Evolutionary conservation across 2,329 filamentous ascomycete genomes (phyloP), one percentile per base, ranked within the genome.

Genomic region (Neurospora sp.): DNA sequence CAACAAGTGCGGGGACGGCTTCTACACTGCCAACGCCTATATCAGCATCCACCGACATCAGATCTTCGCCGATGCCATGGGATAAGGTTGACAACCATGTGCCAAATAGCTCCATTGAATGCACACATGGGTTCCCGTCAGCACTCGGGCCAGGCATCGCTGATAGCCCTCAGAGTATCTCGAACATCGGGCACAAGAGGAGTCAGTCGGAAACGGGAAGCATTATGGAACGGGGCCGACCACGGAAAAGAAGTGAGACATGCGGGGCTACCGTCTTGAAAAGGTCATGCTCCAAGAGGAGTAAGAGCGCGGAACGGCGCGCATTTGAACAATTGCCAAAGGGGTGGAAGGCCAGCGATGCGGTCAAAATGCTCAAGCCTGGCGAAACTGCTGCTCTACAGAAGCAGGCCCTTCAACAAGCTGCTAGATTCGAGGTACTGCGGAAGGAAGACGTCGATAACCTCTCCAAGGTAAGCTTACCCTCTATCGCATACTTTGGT

Each of bases 371-470:
- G 66, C 75, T 91, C 19, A 82, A 82, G 12, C 75, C 80, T 8
- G 75, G 77, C 1, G 88, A 91, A 69, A 77, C 87, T 15, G 78
- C 78, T 10, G 79, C 81, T 4, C 79, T 91, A 28, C 84, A 87
- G 70, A 84, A 83, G 73, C 88, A 91, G 75, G 89, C 89, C 1
- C 79, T 87, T 43, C 85, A 86, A 38, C 88, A 91, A 76, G 87
- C 86, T 0, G 82, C 85, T 43, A 82, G 87, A 38, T 91, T 91
- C 72, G 88, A 91, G 77, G 84, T 91, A n/a, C 82, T 91, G 28
- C 82, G 80, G 66, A 83, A 83, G 68, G 85, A 86, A 36, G 88
- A 91, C 72, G 89, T 91, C 15, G 88, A 90, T 67, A 81, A 82
- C 19, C 82, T 93, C 5, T 91, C 90, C 17, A 87, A 86, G 79